A percentile compares a stretch with the other conserved stretches of the same genome.
These are phyloP conservation scores for Geoglossum glabrum DNA, from an alignment of 495 filamentous ascomycete species.

Conservation along the genomic window DNA sequence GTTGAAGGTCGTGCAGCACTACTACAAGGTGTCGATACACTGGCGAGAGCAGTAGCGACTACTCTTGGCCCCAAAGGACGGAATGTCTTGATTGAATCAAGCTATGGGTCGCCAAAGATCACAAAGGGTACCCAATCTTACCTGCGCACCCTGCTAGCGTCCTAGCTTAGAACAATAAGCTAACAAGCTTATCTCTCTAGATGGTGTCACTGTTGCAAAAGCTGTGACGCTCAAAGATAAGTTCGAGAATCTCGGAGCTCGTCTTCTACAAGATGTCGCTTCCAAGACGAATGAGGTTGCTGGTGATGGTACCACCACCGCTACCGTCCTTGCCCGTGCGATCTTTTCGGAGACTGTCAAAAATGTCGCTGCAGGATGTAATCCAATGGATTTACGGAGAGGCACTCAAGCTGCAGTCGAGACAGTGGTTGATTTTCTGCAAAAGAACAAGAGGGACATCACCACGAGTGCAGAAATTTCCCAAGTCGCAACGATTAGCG, in stretches of 20 bases:
- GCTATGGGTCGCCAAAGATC: constrained; percentile 96
- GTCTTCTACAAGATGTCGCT: constrained; percentile 90
- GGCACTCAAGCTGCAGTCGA: constrained; percentile 94
- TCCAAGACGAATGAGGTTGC: constrained; percentile 98
- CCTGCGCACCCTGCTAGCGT: neutral
- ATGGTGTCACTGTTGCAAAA: constrained; percentile 87
- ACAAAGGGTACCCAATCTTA: constrained; percentile 64
- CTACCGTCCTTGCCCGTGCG: constrained; percentile 87
- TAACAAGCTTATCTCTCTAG: constrained; percentile 21
- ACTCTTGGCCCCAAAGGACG: constrained; percentile 95
- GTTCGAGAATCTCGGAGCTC: constrained; percentile 97
- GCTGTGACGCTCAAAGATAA: constrained; percentile 93
- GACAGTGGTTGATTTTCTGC: constrained; percentile 79
- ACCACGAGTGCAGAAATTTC: constrained; percentile 94
- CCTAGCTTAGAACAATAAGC: neutral
- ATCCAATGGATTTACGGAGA: constrained; percentile 94
- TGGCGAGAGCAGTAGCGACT: constrained; percentile 89
- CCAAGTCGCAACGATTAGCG: constrained; percentile 93
- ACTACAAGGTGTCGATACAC: constrained; percentile 85
- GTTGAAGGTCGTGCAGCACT: constrained; percentile 81
- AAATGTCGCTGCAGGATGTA: constrained; percentile 98
- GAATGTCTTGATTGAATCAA: constrained; percentile 93
- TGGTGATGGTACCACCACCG: constrained; percentile 95
- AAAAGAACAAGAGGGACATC: constrained; percentile 87
- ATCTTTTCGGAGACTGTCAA: constrained; percentile 99